Base-by-base conservation (phyloP, 768 basidiomycete genomes). In the Lactifluus hygrophoroides region DNA sequence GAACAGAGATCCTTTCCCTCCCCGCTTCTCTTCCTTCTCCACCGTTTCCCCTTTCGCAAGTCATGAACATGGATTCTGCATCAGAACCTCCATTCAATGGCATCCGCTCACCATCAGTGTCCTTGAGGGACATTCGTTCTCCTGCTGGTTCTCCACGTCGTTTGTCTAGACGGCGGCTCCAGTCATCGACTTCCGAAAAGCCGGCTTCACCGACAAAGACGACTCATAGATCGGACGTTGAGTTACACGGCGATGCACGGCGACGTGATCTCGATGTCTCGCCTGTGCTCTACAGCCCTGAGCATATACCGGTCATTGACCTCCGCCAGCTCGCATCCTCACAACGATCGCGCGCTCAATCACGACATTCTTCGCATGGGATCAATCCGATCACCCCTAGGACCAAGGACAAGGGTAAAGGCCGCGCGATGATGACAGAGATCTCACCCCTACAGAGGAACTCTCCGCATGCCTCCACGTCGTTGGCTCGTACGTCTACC, bases 291-390 rank as follows among this genome's bases (percentile, higher is more conserved):
- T 56, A 56, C 9, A 67, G 67, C 2, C 69, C 70, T 13, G 64
- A 68, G 11, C 68, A 68, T 69, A 9, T 57, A 75, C 45, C 78
- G 74, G 13, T 77, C 71, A 10, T 67, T 77, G 32, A 75, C 71
- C 58, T 62, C 30, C 53, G 51, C 1, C 76, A 76, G 46, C 73
- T 80, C 13, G 77, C 77, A 1, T 76, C 77, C 21, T 71, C 75
- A 21, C 74, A 73, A 54, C 68, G 72, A 48, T 67, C 72, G 23
- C 71, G 69, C 53, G 51, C 65, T 21, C 64, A 69, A 16, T 68
- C 72, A 14, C 66, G 68, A 11, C 70, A 69, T 10, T 66, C 68
- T 10, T 69, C 69, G 23, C 67, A 67, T 35, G 69, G 65, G 40
- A 54, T 60, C 61, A 27, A 37, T 45, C 48, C 62, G 23, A 43